Evolutionary conservation across 176 grass and related monocot species (phyloP).

Genomic region (Calamus simplicifolius): DNA sequence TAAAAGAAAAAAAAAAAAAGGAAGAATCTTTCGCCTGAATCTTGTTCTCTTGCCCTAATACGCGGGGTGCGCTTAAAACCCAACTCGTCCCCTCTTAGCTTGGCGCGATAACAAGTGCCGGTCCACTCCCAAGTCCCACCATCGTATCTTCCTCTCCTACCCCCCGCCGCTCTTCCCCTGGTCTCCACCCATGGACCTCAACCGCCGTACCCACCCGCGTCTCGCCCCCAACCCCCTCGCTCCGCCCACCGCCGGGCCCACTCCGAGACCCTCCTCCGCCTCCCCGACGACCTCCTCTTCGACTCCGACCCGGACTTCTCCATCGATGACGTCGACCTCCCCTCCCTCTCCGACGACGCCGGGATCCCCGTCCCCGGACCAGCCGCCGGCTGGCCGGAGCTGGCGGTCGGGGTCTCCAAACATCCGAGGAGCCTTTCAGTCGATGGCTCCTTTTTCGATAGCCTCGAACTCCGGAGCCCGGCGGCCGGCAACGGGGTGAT

Average conservation of each 20-base stretch:
- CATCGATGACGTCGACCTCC: conserved; percentile 86
- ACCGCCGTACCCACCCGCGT: conserved; percentile 2
- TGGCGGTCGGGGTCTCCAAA: conserved; percentile 12
- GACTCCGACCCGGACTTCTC: conserved; percentile 72
- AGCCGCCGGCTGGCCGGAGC: conserved; percentile 1
- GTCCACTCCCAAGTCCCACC: too few species aligned
- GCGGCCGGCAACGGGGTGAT: conserved; percentile 10
- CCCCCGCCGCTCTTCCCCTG: too few species aligned
- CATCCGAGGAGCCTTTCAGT: conserved; percentile 76
- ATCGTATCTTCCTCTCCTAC: too few species aligned
- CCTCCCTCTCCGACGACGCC: conserved; percentile 82
- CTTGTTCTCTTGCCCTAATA: too few species aligned
- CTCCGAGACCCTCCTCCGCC: conserved; percentile 80
- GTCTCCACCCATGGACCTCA: not conserved
- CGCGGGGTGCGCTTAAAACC: too few species aligned
- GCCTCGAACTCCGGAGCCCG: conserved; percentile 39
- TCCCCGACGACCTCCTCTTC: conserved; percentile 74
- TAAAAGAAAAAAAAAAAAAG: too few species aligned
- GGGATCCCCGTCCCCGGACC: conserved; percentile 29
- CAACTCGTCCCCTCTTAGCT: too few species aligned
- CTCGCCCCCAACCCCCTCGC: conserved; percentile 1
- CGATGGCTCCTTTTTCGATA: conserved; percentile 82
- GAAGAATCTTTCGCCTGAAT: too few species aligned
- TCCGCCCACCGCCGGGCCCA: conserved; percentile 63
- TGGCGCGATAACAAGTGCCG: too few species aligned